Evolutionary conservation across 2,329 filamentous ascomycete genomes (phyloP), one percentile per base, ranked within the genome.

Genomic region (Xylaria polymorpha): DNA sequence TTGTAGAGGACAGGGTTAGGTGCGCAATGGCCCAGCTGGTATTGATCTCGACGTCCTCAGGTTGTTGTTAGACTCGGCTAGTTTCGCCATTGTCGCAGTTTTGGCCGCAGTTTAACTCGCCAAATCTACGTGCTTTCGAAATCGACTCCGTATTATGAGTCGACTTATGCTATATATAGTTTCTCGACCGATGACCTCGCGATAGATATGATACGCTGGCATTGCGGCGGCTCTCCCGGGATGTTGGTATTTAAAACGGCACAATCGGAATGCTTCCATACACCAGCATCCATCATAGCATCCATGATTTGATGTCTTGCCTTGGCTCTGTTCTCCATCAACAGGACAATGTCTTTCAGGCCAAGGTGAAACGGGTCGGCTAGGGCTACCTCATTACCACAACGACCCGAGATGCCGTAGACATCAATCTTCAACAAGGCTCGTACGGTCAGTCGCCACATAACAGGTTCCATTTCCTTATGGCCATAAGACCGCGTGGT

Each of bases 381-480:
- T 9, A 37, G 32, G n/a, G 69, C 61, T 25, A 74, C 73, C 14
- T 77, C 41, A 20, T 10, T 22, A 15, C 25, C 18, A 37, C 29
- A 37, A 18, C 64, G 10, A n/a, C 66, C 66, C 41, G 72, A 73
- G 35, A 86, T 74, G 0, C 88, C 88, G 75, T 90, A 88, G 8
- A 90, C 84, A 73, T 90, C 88, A 14, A 86, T 73, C 67, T 84
- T 84, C 20, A 90, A 78, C 65, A 90, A 79, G 1, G 85, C 85
- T 15, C 87, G 82, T 48, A 89, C 83, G 1, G 83, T 82, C 8
- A 82, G 80, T 43, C 87, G 81, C 88, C 88, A 91, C 72, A 84
- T 77, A 4, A 81, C 77, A 0, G 88, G 87, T 35, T 85, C 81
- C 78, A 90, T 83, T 50, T 81, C 77, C 15, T 80, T 77, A 65